Percentiles rank a stretch among this genome's conserved stretches.
Conservation (phyloP, 164 flowering plant species). For the Vitis riparia region DNA sequence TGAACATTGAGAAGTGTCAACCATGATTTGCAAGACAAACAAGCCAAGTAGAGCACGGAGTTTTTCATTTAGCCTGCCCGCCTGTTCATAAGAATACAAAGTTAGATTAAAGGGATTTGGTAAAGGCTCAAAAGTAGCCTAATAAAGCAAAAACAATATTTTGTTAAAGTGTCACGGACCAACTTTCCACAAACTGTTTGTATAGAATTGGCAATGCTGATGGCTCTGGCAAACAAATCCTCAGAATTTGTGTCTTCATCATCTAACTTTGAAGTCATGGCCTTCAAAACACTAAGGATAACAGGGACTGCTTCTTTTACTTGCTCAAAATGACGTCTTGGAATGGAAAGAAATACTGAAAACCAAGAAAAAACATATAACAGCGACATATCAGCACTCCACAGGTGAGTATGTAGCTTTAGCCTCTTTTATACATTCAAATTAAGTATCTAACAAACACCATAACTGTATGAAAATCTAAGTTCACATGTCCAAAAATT, state of each 20-base stretch:
- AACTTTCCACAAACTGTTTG: conserved; percentile 46
- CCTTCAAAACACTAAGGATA: conserved; percentile 33
- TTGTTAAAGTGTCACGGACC: conserved; percentile 45
- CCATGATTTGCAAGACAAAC: conserved; percentile 73
- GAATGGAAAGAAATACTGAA: conserved; percentile 57
- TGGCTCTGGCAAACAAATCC: conserved; percentile 46
- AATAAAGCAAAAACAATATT: conserved; percentile 2
- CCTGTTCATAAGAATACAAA: conserved; percentile 42
- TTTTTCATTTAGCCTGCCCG: conserved; percentile 42
- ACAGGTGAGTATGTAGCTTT: not conserved
- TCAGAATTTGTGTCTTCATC: conserved; percentile 32
- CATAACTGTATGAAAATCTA: not conserved
- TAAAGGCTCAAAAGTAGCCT: conserved; percentile 5
- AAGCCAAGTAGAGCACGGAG: conserved; percentile 72
- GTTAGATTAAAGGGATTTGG: conserved; percentile 10
- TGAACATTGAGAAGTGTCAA: conserved; percentile 20
- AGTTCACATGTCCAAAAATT: not conserved
- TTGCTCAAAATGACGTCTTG: conserved; percentile 82
- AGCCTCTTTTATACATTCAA: not conserved
- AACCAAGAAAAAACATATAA: conserved; percentile 17
- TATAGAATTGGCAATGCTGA: conserved; percentile 61
- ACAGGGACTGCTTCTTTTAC: conserved; percentile 38
- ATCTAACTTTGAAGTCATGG: conserved; percentile 33
- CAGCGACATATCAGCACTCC: not conserved
- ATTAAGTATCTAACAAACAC: not conserved